Percentiles rank a stretch among this genome's conserved stretches.
Conservation (phyloP, 1,284 basidiomycete genomes). For the Austropuccinia psidii region DNA sequence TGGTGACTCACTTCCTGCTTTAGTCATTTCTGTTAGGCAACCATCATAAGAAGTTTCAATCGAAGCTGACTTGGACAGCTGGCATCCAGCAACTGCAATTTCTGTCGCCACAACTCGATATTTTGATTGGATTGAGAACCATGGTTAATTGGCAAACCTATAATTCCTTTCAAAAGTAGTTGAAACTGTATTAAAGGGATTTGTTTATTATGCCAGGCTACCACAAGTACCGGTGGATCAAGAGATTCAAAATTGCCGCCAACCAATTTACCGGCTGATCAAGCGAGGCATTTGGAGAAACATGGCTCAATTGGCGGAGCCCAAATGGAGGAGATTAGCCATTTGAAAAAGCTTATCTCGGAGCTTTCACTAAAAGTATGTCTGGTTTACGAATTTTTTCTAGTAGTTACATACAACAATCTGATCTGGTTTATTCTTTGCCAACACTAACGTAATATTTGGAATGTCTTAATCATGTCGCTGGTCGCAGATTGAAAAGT, state of each 20-base stretch:
- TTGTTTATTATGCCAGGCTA: no score
- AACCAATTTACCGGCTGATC: constrained; percentile 24
- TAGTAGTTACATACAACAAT: not conserved
- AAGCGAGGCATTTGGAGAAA: constrained; percentile 19
- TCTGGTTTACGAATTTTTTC: not conserved
- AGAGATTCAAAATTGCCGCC: constrained; percentile 26
- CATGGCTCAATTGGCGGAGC: constrained; percentile 16
- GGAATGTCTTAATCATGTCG: not conserved
- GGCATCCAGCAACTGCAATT: no score
- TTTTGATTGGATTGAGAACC: no score
- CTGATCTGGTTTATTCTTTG: not conserved
- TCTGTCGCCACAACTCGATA: no score
- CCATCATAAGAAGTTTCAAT: no score
- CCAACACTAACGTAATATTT: not conserved
- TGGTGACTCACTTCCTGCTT: no score
- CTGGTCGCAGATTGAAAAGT: constrained; percentile 15
- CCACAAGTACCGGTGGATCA: constrained; percentile 28
- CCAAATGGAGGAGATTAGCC: constrained; percentile 8
- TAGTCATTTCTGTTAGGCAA: no score
- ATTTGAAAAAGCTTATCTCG: constrained; percentile 27
- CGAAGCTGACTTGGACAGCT: no score
- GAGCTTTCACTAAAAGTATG: constrained; percentile 24
- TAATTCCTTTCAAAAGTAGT: no score
- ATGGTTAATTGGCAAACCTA: no score
- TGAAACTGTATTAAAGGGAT: no score